Evolutionary conservation across 2,329 filamentous ascomycete species (phyloP), one percentile per base, ranked within the genome.

Genomic region (Colletotrichum limetticola): DNA sequence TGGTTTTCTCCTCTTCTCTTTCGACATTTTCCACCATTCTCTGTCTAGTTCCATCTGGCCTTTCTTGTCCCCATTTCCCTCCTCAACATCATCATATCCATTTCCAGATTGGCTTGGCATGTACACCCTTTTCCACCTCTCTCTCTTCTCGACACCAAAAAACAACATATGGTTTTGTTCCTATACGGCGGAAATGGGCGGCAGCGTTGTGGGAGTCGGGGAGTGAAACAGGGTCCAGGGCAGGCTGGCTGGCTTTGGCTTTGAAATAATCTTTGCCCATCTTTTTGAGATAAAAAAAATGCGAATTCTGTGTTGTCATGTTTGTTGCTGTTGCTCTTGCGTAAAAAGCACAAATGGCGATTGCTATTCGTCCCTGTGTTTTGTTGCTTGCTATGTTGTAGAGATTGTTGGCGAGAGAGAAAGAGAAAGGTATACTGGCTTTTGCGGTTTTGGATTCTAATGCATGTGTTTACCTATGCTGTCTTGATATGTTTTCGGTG

Each of bases 181-280:
- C 59, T 61, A 66, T 52, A 74, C 61, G 72, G 68, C 66, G 71
- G 68, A 62, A 62, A 69, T 72, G 68, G 74, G 72, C 72, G 74
- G 74, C 74, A 74, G 72, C 72, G 72, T 72, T 74, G 74, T 74
- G 72, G 72, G 74, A 75, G 74, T 75, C 74, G 72, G 74, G 74
- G 74, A 75, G 74, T 75, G 74, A 74, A 71, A 55, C 62, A 57
- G 62, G 59, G 59, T 35, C 56, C 59, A 61, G 71, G 66, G 72
- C 68, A 74, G 66, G 70, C 66, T 24, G 72, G 72, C 60, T 66
- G 66, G 67, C 71, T 64, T 64, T 62, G 32, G 52, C 32, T 57
- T 37, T 55, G 53, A 19, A 42, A 69, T 59, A 69, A 64, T 69
- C 37, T 49, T 49, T 63, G 28, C 22, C 46, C 68, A 30, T 35